A percentile compares a stretch with the other conserved stretches of the same genome.
Conservation (phyloP, 2,329 filamentous ascomycete genomes). For the Ramularia collo-cygni region DNA sequence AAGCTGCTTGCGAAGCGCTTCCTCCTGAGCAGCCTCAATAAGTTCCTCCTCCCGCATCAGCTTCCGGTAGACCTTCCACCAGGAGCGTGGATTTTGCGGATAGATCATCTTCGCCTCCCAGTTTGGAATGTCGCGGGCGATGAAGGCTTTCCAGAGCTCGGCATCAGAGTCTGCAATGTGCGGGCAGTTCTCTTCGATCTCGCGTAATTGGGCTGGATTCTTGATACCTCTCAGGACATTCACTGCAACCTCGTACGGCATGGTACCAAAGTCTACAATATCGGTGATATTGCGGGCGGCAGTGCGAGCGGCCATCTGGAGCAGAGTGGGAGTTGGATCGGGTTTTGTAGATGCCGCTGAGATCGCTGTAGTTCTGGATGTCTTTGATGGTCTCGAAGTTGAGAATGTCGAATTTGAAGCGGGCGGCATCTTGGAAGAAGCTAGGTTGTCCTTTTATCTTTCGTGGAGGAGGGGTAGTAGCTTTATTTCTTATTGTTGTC, state of each 20-base stretch:
- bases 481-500: too few species aligned
- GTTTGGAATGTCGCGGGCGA: conserved; percentile 67
- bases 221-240: conserved; percentile 66
- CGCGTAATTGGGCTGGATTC: conserved; percentile 62
- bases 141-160: conserved; percentile 73
- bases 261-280: conserved; percentile 63
- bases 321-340: conserved; percentile 29
- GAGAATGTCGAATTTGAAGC: not conserved
- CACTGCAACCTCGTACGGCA: conserved; percentile 60
- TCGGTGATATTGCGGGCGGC: conserved; percentile 36
- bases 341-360: conserved; percentile 3
- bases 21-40: conserved; percentile 29
- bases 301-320: conserved; percentile 34
- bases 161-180: conserved; percentile 64
- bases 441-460: too few species aligned
- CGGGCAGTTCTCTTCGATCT: conserved; percentile 68
- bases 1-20: conserved; percentile 46
- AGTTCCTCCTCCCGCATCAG: conserved; percentile 35
- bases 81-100: conserved; percentile 61
- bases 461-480: too few species aligned
- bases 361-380: conserved; percentile 5
- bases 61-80: conserved; percentile 67
- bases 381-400: not conserved
- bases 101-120: conserved; percentile 57
- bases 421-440: too few species aligned